Evolutionary conservation across 2,329 filamentous ascomycete genomes (phyloP).

Genomic region (Penicillium sp.): DNA sequence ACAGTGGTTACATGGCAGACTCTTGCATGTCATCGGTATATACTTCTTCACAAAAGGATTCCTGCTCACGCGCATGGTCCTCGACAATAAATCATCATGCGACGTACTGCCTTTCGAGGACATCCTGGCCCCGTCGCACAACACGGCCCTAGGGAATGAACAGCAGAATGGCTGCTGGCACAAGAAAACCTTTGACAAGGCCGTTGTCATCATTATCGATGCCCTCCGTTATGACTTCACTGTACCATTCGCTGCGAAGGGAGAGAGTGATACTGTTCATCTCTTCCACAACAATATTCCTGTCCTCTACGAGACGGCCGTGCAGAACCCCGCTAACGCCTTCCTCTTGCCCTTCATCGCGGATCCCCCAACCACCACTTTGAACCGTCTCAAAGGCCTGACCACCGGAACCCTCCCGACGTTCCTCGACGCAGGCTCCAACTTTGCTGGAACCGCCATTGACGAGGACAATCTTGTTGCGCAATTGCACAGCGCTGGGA

Average conservation of each 20-base stretch:
- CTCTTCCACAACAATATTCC: constrained; percentile 86
- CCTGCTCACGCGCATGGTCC: constrained; percentile 77
- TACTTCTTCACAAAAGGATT: constrained; percentile 95
- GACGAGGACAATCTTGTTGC: constrained; percentile 80
- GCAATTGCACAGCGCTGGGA: constrained; percentile 61
- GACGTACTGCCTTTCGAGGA: constrained; percentile 61
- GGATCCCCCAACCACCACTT: constrained; percentile 88
- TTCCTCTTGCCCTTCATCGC: constrained; percentile 94
- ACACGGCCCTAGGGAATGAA: constrained; percentile 19
- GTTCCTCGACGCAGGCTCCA: constrained; percentile 89
- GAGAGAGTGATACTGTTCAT: constrained; percentile 47
- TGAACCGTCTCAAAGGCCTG: constrained; percentile 87
- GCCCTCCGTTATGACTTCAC: constrained; percentile 96
- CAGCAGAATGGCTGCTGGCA: constrained; percentile 81
- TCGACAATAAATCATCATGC: constrained; percentile 73
- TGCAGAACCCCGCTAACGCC: constrained; percentile 71
- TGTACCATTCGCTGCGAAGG: constrained; percentile 62
- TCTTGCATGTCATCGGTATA: constrained; percentile 74
- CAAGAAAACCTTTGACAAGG: constrained; percentile 86
- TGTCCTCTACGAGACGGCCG: constrained; percentile 77
- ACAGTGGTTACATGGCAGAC: constrained; percentile 37
- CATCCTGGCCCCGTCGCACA: constrained; percentile 20
- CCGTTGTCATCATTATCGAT: constrained; percentile 85
- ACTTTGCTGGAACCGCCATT: constrained; percentile 91
- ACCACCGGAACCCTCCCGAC: constrained; percentile 94